These are phyloP conservation scores for Ricinus communis DNA, from an alignment of 345 rosid genomes.

Conservation along the genomic window DNA sequence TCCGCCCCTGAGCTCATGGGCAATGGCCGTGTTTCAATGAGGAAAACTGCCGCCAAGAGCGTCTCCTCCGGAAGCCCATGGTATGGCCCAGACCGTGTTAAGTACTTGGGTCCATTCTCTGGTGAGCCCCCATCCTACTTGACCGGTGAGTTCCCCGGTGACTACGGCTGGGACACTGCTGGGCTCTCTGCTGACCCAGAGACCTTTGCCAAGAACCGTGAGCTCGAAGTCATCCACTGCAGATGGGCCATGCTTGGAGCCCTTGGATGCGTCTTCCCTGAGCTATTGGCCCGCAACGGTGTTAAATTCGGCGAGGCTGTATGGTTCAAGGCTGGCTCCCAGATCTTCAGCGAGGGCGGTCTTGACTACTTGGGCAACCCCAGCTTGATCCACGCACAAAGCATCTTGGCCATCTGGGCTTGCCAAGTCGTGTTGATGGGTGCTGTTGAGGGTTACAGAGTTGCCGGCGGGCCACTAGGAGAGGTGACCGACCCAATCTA, in stretches of 20 bases:
- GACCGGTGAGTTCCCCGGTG: conserved; percentile 78
- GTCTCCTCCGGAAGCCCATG: conserved; percentile 58
- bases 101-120: conserved; percentile 75
- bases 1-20: conserved; percentile 41
- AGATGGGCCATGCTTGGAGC: conserved; percentile 91
- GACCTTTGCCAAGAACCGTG: conserved; percentile 88
- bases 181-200: conserved; percentile 88
- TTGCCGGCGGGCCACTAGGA: conserved; percentile 70
- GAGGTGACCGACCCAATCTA: conserved; percentile 70
- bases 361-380: conserved; percentile 87
- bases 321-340: conserved; percentile 87
- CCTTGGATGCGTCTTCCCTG: conserved; percentile 75
- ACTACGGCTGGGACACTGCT: conserved; percentile 79
- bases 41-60: conserved; percentile 42
- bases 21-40: conserved; percentile 60
- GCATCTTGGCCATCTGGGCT: conserved; percentile 85
- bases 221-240: conserved; percentile 76
- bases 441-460: conserved; percentile 72
- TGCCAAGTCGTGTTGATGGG: conserved; percentile 67
- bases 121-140: conserved; percentile 67
- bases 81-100: conserved; percentile 76
- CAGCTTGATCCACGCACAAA: conserved; percentile 74
- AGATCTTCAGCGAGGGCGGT: conserved; percentile 79
- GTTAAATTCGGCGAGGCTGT: conserved; percentile 77
- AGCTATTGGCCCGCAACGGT: conserved; percentile 72